These are phyloP conservation scores for Jasminum sambac DNA, from an alignment of 257 asterid species.

Conservation along the genomic window DNA sequence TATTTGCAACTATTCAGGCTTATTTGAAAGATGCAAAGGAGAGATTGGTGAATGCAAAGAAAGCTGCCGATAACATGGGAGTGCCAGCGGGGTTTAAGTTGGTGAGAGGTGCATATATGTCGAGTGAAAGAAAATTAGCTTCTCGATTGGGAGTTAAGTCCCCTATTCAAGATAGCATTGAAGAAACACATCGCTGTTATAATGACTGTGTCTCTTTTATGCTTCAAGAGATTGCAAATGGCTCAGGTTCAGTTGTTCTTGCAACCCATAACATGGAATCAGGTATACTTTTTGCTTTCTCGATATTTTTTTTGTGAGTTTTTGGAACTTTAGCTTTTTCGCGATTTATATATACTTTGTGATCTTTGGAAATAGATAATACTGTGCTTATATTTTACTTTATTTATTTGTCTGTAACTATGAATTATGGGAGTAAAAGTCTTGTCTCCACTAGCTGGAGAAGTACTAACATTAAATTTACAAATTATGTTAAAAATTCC, in stretches of 20 bases:
- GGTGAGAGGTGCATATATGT: slow-evolving; percentile 86
- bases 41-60: slow-evolving; percentile 50
- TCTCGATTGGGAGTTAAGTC: slow-evolving; percentile 39
- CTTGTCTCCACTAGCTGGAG: too few relatives aligned
- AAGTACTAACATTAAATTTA: too few relatives aligned
- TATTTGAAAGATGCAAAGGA: slow-evolving; percentile 67
- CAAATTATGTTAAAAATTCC: too few relatives aligned
- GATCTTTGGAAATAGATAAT: too few relatives aligned
- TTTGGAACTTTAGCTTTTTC: too few relatives aligned
- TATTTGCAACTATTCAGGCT: slow-evolving; percentile 77
- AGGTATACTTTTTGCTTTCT: slow-evolving; percentile 32
- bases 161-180: slow-evolving; percentile 58
- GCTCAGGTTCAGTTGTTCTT: slow-evolving; percentile 70
- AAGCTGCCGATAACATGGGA: slow-evolving; percentile 54
- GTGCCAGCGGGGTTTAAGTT: slow-evolving; percentile 70
- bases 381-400: too few relatives aligned
- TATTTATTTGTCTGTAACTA: too few relatives aligned
- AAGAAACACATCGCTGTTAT: slow-evolving; percentile 58
- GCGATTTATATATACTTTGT: too few relatives aligned
- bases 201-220: slow-evolving; percentile 55
- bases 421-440: too few relatives aligned
- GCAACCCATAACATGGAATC: slow-evolving; percentile 90
- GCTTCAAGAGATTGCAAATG: slow-evolving; percentile 56
- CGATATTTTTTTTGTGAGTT: not conserved
- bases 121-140: slow-evolving; percentile 51